A percentile compares a stretch with the other conserved stretches of the same genome.
Evolutionary conservation across 2,329 filamentous ascomycete genomes (phyloP).

Genomic region (Phialophora tarda): DNA sequence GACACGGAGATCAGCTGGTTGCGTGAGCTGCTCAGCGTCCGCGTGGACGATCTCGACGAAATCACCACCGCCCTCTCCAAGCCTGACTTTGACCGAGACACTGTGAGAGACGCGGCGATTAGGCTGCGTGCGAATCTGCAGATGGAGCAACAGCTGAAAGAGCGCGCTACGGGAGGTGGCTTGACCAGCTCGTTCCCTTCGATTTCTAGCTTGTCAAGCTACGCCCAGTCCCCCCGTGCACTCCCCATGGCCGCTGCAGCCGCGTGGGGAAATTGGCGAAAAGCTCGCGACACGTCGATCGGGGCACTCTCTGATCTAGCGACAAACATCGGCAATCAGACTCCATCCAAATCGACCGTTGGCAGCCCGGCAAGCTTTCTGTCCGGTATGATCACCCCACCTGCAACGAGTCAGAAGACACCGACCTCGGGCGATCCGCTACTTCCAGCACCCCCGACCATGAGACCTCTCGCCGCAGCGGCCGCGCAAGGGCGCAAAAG

Average conservation of each 20-base stretch:
- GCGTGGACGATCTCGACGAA: constrained; percentile 89
- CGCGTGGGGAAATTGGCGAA: constrained; percentile 97
- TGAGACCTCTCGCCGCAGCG: constrained; percentile 38
- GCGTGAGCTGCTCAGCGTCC: constrained; percentile 87
- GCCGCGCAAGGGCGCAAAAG: constrained; percentile 33
- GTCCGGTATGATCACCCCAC: constrained; percentile 87
- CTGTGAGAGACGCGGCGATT: constrained; percentile 87
- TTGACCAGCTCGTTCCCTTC: constrained; percentile 72
- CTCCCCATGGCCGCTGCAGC: constrained; percentile 85
- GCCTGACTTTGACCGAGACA: constrained; percentile 75
- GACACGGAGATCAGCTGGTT: constrained; percentile 96
- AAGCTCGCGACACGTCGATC: constrained; percentile 62
- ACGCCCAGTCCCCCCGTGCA: constrained; percentile 77
- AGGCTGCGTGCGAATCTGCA: constrained; percentile 91
- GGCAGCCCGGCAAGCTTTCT: constrained; percentile 61
- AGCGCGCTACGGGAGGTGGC: constrained; percentile 74
- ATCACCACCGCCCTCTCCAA: constrained; percentile 80
- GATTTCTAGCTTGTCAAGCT: constrained; percentile 75
- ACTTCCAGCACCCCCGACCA: constrained; percentile 44
- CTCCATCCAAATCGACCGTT: constrained; percentile 64
- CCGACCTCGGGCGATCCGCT: constrained; percentile 50
- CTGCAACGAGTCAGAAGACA: constrained; percentile 71
- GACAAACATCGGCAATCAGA: constrained; percentile 47
- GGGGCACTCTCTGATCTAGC: constrained; percentile 48
- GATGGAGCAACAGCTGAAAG: constrained; percentile 96